Base-by-base conservation (phyloP, 768 basidiomycete species). In the Agaricus subrufescens region DNA sequence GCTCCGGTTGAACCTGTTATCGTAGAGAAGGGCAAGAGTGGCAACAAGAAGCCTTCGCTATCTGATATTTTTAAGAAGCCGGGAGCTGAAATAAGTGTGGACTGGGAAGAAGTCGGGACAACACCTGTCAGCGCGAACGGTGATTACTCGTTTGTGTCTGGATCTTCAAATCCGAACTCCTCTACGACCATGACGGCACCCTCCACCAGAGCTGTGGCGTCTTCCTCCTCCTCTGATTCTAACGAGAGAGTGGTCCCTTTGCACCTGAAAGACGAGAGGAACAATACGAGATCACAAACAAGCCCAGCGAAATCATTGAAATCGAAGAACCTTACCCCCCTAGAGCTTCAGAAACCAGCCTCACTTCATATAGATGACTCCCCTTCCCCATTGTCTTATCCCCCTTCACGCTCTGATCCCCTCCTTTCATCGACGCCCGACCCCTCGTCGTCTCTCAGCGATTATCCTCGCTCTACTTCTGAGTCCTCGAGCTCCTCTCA, bases 391-490 rank as follows among this genome's bases (percentile, higher is more conserved):
- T 59, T 71, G 15, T 73, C 77, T 19, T 63, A 72, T 58, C 60
- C 72, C 5, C 73, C 76, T 19, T 76, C 80, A 25, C 72, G 76
- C 46, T 78, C 81, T 44, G 85, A 86, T 58, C 80, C 79, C 52
- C 73, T 79, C 30, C 80, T 80, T 15, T 81, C 87, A 10, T 74
- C 83, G 9, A 91, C 90, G 12, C 86, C 87, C 5, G 89, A 91
- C 70, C 89, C 88, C 31, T 84, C 87, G 52, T 90, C 89, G 14
- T 87, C 87, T 4, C 65, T 87, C 48, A 86, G 87, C 53, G 85
- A 86, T 61, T 88, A 85, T 63, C 85, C 85, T 40, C 79, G 76
- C 25, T 85, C 87, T 9, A 86, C 86, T 8, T 87, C 89, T 9
- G 84, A 83, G 60, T 88, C 88, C 12, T 89, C 88, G 19, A 78